Conservation (phyloP, 495 filamentous ascomycete species). For the Penicillium fimorum region DNA sequence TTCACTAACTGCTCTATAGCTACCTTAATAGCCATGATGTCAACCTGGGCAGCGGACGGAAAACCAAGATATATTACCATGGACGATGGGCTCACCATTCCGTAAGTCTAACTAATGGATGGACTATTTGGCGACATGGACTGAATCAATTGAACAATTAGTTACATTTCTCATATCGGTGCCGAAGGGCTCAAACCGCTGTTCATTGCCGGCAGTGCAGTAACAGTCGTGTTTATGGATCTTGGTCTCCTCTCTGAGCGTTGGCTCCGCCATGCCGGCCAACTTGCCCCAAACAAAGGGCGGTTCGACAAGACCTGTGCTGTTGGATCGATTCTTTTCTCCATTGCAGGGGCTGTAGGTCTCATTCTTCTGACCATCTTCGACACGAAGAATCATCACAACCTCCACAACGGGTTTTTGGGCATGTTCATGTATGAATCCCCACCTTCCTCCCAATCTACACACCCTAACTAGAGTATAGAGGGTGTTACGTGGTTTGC, state of each 20-base stretch:
- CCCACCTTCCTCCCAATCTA: not conserved
- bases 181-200: constrained; percentile 67
- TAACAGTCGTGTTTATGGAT: constrained; percentile 76
- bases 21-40: constrained; percentile 59
- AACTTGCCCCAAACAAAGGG: constrained; percentile 61
- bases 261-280: constrained; percentile 66
- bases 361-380: constrained; percentile 74
- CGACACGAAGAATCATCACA: constrained; percentile 61
- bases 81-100: constrained; percentile 54
- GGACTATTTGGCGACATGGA: not conserved
- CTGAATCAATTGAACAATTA: constrained; percentile 5
- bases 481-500: constrained; percentile 56
- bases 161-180: constrained; percentile 69
- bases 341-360: constrained; percentile 65
- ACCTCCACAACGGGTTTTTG: constrained; percentile 67
- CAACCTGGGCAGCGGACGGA: constrained; percentile 60
- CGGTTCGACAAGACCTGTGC: constrained; percentile 61
- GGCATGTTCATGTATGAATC: constrained; percentile 63
- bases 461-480: not conserved
- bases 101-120: constrained; percentile 44
- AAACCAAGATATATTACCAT: constrained; percentile 60
- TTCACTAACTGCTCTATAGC: constrained; percentile 26
- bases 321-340: constrained; percentile 60
- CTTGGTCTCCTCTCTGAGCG: constrained; percentile 71
- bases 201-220: constrained; percentile 68